Conservation (phyloP, 352 stramenopile species). For the Phytophthora pistaciae region DNA sequence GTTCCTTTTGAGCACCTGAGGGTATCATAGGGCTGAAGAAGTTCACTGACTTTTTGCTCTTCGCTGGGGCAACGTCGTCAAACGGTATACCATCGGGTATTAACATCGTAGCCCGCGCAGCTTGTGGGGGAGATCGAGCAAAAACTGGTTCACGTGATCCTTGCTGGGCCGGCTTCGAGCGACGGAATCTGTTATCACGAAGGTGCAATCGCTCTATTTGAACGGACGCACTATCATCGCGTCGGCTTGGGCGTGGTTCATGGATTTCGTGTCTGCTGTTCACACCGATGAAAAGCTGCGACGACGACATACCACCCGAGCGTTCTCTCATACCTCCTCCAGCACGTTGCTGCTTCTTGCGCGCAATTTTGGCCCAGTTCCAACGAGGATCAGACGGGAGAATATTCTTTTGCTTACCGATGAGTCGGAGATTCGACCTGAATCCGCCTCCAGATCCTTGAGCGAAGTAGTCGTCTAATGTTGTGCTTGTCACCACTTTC, state of each 20-base stretch:
- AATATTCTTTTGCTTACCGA: constrained; percentile 41
- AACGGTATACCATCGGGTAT: constrained; percentile 29
- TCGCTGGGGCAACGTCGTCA: constrained; percentile 18
- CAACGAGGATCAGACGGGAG: constrained; percentile 51
- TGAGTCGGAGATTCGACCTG: constrained; percentile 50
- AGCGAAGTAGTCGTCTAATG: constrained; percentile 48
- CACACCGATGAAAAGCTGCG: constrained; percentile 5
- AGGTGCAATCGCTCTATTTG: constrained; percentile 63
- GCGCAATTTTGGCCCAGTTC: constrained; percentile 55
- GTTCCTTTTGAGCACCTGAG: constrained; percentile 10
- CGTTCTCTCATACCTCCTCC: constrained; percentile 3
- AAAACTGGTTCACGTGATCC: constrained; percentile 19
- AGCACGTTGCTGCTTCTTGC: constrained; percentile 38
- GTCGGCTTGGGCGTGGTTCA: constrained; percentile 18
- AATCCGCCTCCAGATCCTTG: constrained; percentile 18
- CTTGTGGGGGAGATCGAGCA: constrained; percentile 1
- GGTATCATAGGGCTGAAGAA: constrained; percentile 4
- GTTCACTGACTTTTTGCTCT: constrained; percentile 13
- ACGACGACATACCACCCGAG: neutral
- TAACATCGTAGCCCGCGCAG: neutral
- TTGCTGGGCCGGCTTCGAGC: constrained; percentile 15
- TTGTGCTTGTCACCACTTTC: constrained; percentile 28
- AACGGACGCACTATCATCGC: constrained; percentile 40
- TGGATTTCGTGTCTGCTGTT: constrained; percentile 7
- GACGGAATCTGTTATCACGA: constrained; percentile 50